A percentile compares a stretch with the other conserved stretches of the same genome.
Conservation (phyloP, 2,329 filamentous ascomycete genomes). For the Pyricularia grisea region DNA sequence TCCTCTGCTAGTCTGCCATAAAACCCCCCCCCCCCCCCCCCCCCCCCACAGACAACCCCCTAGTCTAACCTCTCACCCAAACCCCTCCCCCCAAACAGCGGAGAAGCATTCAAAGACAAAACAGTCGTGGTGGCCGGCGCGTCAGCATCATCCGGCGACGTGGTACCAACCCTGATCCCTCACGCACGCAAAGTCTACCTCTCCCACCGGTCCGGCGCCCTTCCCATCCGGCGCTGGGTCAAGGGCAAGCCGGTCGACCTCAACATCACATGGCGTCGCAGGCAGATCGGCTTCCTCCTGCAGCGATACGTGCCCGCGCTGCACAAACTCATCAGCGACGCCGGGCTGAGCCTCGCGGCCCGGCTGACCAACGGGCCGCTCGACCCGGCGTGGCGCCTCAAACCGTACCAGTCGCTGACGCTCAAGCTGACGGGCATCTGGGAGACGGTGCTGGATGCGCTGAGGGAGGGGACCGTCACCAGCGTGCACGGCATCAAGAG, state of each 20-base stretch:
- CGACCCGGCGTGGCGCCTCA: conserved; percentile 21
- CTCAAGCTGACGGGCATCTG: conserved; percentile 15
- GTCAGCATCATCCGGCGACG: conserved; percentile 27
- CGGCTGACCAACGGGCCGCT: conserved; percentile 12
- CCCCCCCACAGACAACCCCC: not conserved
- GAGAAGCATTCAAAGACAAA: conserved; percentile 26
- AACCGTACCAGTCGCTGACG: conserved; percentile 17
- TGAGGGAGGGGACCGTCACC: conserved; percentile 16
- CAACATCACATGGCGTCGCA: conserved; percentile 21
- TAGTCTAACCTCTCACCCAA: conserved; percentile 8
- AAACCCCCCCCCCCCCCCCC: not conserved
- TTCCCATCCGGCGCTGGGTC: conserved; percentile 21
- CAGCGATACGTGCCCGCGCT: conserved; percentile 15
- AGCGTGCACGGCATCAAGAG: conserved; percentile 18
- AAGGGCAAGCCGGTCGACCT: conserved; percentile 26
- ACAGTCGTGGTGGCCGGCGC: conserved; percentile 33
- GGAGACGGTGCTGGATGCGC: conserved; percentile 16
- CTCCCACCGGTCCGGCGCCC: conserved; percentile 27
- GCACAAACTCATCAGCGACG: conserved; percentile 9
- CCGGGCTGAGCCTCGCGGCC: conserved; percentile 10
- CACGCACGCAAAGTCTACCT: conserved; percentile 28
- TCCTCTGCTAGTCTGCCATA: not conserved
- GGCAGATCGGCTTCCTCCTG: conserved; percentile 19
- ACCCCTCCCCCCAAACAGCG: conserved; percentile 9
- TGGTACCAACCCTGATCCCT: conserved; percentile 22